These are phyloP conservation scores for Aspergillus novofumigatus DNA, from an alignment of 2,329 filamentous ascomycete genomes.

Conservation along the genomic window DNA sequence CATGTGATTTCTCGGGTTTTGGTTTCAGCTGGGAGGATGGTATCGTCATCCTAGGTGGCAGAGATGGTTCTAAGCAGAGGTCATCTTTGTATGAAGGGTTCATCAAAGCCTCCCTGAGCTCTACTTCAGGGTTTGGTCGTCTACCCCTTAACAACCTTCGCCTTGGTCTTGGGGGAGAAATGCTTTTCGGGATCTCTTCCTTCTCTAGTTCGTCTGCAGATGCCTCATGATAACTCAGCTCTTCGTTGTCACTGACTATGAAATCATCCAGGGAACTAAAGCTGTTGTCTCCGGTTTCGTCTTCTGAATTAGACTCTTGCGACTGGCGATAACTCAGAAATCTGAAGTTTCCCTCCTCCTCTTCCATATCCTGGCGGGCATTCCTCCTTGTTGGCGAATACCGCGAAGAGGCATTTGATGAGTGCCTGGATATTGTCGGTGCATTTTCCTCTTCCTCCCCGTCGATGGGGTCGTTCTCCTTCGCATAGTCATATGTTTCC, in stretches of 20 bases:
- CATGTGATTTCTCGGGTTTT: conserved; percentile 16
- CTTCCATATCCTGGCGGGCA: conserved; percentile 5
- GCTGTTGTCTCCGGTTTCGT: conserved; percentile 27
- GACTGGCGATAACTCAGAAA: conserved; percentile 18
- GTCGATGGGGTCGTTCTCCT: conserved; percentile 32
- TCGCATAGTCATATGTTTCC: conserved; percentile 30
- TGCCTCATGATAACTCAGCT: conserved; percentile 32
- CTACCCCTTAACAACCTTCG: conserved; percentile 35
- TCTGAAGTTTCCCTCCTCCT: conserved; percentile 8
- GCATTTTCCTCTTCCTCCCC: conserved; percentile 16
- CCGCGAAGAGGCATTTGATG: conserved; percentile 16
- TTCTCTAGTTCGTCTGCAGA: conserved; percentile 28
- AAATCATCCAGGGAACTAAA: conserved; percentile 39
- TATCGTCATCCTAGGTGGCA: conserved; percentile 16
- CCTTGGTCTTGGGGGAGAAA: conserved; percentile 20
- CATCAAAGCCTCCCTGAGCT: conserved; percentile 13
- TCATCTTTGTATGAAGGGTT: conserved; percentile 8
- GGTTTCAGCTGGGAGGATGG: conserved; percentile 10
- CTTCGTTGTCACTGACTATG: conserved; percentile 39
- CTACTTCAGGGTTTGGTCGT: conserved; percentile 19
- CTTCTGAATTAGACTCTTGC: conserved; percentile 15
- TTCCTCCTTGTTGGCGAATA: conserved; percentile 18
- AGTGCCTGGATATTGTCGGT: conserved; percentile 15
- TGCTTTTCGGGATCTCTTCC: conserved; percentile 14
- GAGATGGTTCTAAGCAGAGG: conserved; percentile 17